Percentiles rank a stretch among this genome's conserved stretches.
These are phyloP conservation scores for Termitomyces sp. DNA, from an alignment of 768 basidiomycete species.

Conservation along the genomic window DNA sequence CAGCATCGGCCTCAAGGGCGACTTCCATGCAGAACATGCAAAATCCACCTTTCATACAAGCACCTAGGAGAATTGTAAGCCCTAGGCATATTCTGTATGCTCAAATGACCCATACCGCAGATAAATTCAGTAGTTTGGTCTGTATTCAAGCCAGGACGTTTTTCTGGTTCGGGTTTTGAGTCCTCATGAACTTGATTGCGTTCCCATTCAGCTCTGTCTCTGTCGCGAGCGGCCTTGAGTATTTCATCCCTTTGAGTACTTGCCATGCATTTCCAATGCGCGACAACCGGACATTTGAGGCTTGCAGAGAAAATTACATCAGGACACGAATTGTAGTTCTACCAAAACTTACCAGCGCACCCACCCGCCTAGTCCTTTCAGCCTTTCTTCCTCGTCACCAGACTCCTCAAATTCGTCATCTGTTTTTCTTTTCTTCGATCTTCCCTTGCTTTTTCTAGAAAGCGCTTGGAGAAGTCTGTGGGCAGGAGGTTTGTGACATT, in stretches of 20 bases:
- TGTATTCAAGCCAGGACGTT: slow-evolving; percentile 42
- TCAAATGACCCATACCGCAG: slow-evolving; percentile 42
- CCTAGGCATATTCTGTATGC: neutral
- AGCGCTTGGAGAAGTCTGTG: slow-evolving; percentile 45
- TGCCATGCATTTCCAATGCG: slow-evolving; percentile 77
- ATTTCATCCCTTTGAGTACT: slow-evolving; percentile 68
- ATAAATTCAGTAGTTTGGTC: slow-evolving; percentile 75
- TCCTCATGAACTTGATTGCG: slow-evolving; percentile 21
- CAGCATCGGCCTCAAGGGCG: slow-evolving; percentile 41
- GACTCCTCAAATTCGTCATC: slow-evolving; percentile 52
- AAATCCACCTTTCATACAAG: slow-evolving; percentile 71
- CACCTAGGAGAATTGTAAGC: slow-evolving; percentile 24
- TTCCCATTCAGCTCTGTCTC: slow-evolving; percentile 42
- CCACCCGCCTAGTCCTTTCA: slow-evolving; percentile 70
- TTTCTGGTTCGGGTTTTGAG: slow-evolving; percentile 30
- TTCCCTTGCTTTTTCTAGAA: slow-evolving; percentile 35
- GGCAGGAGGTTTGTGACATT: slow-evolving; percentile 59
- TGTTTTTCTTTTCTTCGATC: slow-evolving; percentile 37
- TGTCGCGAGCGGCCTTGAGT: slow-evolving; percentile 55
- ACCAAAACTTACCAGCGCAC: slow-evolving; percentile 64
- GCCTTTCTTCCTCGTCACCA: slow-evolving; percentile 50
- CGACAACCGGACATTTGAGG: slow-evolving; percentile 71
- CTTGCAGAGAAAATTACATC: slow-evolving; percentile 32
- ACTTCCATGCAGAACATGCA: slow-evolving; percentile 73
- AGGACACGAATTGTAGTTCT: neutral